A percentile compares a stretch with the other conserved stretches of the same genome.
Evolutionary conservation across 2,329 filamentous ascomycete genomes (phyloP).

Genomic region (Clonostachys sp.): DNA sequence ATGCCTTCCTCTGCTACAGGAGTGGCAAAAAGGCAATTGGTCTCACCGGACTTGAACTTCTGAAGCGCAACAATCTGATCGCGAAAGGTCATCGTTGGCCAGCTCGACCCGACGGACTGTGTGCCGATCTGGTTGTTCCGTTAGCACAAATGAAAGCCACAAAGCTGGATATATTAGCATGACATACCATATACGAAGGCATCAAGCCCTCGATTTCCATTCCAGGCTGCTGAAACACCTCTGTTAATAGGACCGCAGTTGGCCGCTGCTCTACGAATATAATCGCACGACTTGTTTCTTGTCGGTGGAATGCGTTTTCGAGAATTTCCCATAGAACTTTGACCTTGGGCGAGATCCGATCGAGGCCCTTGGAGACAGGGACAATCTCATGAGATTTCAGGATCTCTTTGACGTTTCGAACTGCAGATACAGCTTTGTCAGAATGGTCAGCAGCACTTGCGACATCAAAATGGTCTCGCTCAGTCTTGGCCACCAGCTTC

Average conservation of each 20-base stretch:
- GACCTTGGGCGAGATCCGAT: constrained; percentile 69
- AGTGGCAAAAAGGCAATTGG: constrained; percentile 58
- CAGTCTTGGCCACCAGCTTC: constrained; percentile 55
- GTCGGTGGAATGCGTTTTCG: constrained; percentile 57
- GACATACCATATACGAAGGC: constrained; percentile 56
- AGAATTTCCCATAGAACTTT: constrained; percentile 57
- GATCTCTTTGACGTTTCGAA: constrained; percentile 54
- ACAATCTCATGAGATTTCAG: constrained; percentile 47
- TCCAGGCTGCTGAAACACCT: constrained; percentile 54
- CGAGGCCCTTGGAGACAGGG: constrained; percentile 16
- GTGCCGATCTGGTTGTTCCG: constrained; percentile 48
- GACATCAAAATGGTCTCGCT: constrained; percentile 22
- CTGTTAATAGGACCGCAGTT: constrained; percentile 69
- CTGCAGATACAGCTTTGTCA: constrained; percentile 46
- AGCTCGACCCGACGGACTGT: constrained; percentile 10
- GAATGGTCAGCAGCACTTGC: constrained; percentile 14
- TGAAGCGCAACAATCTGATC: constrained; percentile 23
- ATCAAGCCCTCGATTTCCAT: constrained; percentile 56
- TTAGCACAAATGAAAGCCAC: background rate
- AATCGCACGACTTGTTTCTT: constrained; percentile 57
- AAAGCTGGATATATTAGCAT: background rate
- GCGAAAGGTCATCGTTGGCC: background rate
- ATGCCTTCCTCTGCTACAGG: constrained; percentile 65
- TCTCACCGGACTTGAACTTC: constrained; percentile 47
- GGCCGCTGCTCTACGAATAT: constrained; percentile 80